phyloP scores from a whole-genome alignment of 306 rosid genomes.

The Citrullus mucosospermus region DNA sequence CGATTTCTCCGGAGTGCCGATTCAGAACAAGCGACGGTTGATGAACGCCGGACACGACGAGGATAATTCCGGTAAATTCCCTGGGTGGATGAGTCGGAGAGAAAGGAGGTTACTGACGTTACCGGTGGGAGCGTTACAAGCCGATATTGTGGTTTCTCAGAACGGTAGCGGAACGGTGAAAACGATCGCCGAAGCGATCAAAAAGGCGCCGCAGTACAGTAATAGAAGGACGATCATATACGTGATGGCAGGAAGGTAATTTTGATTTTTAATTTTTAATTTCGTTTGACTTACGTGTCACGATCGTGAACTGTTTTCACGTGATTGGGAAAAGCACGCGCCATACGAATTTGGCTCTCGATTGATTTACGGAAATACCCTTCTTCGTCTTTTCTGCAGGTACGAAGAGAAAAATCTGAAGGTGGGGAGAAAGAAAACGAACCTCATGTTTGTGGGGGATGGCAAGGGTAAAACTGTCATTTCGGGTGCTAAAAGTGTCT shows the following conservation, averaged over 20 bases:
- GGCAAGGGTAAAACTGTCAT: conserved; percentile 71
- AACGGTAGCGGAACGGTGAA: conserved; percentile 54
- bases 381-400: conserved; percentile 16
- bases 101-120: conserved; percentile 49
- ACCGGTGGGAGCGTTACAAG: conserved; percentile 47
- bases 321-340: not conserved
- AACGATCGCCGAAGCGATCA: conserved; percentile 68
- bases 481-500: conserved; percentile 38
- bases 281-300: not conserved
- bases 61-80: conserved; percentile 27
- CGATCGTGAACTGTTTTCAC: not conserved
- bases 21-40: conserved; percentile 32
- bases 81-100: conserved; percentile 45
- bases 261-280: too few species aligned
- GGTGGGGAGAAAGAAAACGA: conserved; percentile 74
- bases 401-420: conserved; percentile 76
- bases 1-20: conserved; percentile 82
- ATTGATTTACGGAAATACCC: not conserved
- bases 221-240: conserved; percentile 49
- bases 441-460: conserved; percentile 80
- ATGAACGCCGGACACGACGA: conserved; percentile 15
- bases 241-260: conserved; percentile 87
- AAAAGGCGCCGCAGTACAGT: conserved; percentile 49
- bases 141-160: conserved; percentile 54
- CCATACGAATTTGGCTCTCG: not conserved